These are phyloP conservation scores for Codiaeum variegatum DNA, from an alignment of 441 rosid genomes.

Conservation along the genomic window DNA sequence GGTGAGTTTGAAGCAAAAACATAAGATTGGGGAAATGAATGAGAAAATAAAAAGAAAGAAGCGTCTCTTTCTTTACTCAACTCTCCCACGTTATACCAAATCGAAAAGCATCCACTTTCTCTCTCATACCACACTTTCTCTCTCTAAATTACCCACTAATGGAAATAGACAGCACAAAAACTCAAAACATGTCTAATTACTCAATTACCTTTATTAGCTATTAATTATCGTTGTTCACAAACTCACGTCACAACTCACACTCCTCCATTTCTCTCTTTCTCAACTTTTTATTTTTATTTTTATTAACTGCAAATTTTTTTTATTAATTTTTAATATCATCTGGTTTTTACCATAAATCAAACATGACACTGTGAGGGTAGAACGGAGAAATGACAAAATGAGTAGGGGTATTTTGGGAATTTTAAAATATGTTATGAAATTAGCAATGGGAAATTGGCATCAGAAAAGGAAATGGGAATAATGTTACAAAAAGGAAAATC, in stretches of 20 bases:
- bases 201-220: slow-evolving; percentile 41
- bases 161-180: slow-evolving; percentile 35
- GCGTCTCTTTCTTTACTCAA: slow-evolving; percentile 27
- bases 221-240: slow-evolving; percentile 35
- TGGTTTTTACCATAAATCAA: slow-evolving; percentile 28
- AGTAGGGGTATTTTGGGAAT: not conserved
- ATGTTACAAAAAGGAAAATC: slow-evolving; percentile 68
- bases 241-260: slow-evolving; percentile 18
- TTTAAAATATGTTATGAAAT: not conserved
- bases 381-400: not conserved
- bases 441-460: slow-evolving; percentile 17
- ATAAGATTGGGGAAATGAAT: not conserved
- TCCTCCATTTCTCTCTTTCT: not conserved
- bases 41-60: slow-evolving; percentile 23
- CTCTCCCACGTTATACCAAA: slow-evolving; percentile 66
- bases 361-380: not conserved
- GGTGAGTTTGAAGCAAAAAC: not conserved
- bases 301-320: not conserved
- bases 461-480: slow-evolving; percentile 72
- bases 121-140: slow-evolving; percentile 7
- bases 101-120: slow-evolving; percentile 47
- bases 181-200: slow-evolving; percentile 27
- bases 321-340: not conserved
- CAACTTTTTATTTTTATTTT: too few relatives aligned
- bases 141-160: slow-evolving; percentile 23